Percentiles rank a stretch among this genome's conserved stretches.
These are phyloP conservation scores for Diaporthe capsici DNA, from an alignment of 2,329 filamentous ascomycete species.

Conservation along the genomic window DNA sequence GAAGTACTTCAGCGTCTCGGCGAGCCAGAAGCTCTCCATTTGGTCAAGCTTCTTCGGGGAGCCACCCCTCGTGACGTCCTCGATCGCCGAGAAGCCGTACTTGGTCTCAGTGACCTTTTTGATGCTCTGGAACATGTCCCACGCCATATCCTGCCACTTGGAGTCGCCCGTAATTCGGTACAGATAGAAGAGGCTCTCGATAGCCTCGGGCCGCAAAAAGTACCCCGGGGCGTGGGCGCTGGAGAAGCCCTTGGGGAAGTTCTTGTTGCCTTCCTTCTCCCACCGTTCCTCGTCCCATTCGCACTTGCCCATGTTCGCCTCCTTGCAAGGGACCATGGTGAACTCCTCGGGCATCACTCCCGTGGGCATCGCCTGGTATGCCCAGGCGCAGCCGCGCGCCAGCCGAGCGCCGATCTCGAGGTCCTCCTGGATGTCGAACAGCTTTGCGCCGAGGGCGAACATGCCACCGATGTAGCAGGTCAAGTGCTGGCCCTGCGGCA, in stretches of 20 bases:
- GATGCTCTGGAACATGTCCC: slow-evolving; percentile 63
- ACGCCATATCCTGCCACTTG: slow-evolving; percentile 60
- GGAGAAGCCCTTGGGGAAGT: slow-evolving; percentile 69
- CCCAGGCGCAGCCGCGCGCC: slow-evolving; percentile 68
- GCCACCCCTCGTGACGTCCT: slow-evolving; percentile 56
- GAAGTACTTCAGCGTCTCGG: slow-evolving; percentile 85
- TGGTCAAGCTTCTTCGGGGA: slow-evolving; percentile 59
- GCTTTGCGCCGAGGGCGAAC: slow-evolving; percentile 57
- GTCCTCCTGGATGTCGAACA: slow-evolving; percentile 54
- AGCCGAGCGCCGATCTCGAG: slow-evolving; percentile 63
- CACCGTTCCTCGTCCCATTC: slow-evolving; percentile 62
- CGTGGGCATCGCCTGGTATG: slow-evolving; percentile 63
- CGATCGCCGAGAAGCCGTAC: slow-evolving; percentile 59
- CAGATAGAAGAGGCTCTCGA: slow-evolving; percentile 66
- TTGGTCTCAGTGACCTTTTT: slow-evolving; percentile 58
- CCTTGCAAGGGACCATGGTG: slow-evolving; percentile 55
- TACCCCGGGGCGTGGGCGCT: slow-evolving; percentile 62
- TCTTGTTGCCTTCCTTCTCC: slow-evolving; percentile 50
- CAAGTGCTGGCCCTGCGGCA: slow-evolving; percentile 57
- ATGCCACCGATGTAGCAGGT: slow-evolving; percentile 61
- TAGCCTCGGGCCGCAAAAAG: slow-evolving; percentile 63
- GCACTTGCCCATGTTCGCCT: slow-evolving; percentile 58
- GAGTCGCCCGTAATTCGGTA: slow-evolving; percentile 64
- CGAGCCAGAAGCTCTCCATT: slow-evolving; percentile 76
- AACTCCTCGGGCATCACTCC: slow-evolving; percentile 68